phyloP scores from a whole-genome alignment of 352 stramenopile species.

The Pythium pyrilobum region DNA sequence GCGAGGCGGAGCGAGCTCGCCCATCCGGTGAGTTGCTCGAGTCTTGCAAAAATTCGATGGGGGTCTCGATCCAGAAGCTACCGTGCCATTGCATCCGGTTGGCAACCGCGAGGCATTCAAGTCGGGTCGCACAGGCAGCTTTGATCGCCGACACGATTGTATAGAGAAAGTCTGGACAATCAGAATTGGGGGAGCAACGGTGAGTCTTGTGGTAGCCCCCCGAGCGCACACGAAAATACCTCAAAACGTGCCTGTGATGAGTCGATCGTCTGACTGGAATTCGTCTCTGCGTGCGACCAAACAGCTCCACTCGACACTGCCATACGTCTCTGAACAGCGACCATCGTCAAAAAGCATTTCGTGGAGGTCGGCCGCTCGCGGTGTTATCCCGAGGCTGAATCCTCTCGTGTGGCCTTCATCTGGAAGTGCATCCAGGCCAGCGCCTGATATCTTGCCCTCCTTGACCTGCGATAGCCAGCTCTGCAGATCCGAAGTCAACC shows the following conservation, averaged over 20 bases:
- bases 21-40: not conserved
- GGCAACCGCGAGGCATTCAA: constrained; percentile 46
- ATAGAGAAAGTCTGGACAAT: constrained; percentile 57
- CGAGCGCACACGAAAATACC: too few relatives aligned
- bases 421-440: constrained; percentile 38
- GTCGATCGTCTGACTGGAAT: constrained; percentile 34
- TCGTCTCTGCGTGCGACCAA: constrained; percentile 31
- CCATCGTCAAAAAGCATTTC: constrained; percentile 23
- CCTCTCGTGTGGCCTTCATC: not conserved
- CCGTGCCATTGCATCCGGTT: constrained; percentile 58
- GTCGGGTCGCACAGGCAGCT: constrained; percentile 36
- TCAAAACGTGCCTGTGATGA: constrained; percentile 28
- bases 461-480: constrained; percentile 73
- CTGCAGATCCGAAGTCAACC: constrained; percentile 51
- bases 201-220: too few relatives aligned
- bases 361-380: not conserved
- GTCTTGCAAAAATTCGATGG: constrained; percentile 37
- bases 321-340: constrained; percentile 1
- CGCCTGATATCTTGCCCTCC: constrained; percentile 74
- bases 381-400: not conserved
- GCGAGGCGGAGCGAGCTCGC: not conserved
- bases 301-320: constrained; percentile 15
- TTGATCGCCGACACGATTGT: constrained; percentile 52
- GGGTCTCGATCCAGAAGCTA: constrained; percentile 50
- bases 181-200: too few relatives aligned